Percentiles rank a stretch among this genome's conserved stretches.
Evolutionary conservation across 163 green algal genomes (phyloP).

Genomic region (Volvox carteri): DNA sequence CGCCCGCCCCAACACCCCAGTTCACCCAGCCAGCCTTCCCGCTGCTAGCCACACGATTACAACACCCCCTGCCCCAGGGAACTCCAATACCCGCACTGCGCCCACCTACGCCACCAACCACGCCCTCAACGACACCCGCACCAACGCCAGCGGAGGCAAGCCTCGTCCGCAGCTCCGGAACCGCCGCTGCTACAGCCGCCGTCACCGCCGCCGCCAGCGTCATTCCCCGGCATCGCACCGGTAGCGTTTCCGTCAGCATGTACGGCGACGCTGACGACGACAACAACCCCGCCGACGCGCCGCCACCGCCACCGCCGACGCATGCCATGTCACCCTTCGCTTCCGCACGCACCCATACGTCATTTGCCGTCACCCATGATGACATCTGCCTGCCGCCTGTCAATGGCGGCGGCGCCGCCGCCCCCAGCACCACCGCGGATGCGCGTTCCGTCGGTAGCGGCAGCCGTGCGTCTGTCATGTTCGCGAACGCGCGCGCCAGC

Average conservation of each 20-base stretch:
- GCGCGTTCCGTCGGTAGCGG: constrained; percentile 1
- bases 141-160: not conserved
- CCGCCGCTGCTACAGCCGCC: not conserved
- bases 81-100: not conserved
- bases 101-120: not conserved
- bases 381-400: no score
- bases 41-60: no score
- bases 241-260: not conserved
- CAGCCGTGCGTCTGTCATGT: not conserved
- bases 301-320: not conserved
- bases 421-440: not conserved
- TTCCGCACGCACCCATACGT: constrained; percentile 1
- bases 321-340: not conserved
- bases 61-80: no score
- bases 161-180: not conserved
- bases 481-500: not conserved
- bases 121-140: no score
- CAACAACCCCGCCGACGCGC: not conserved
- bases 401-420: no score
- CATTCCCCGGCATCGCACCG: not conserved
- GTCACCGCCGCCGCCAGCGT: not conserved
- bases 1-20: no score
- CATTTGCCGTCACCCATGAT: not conserved
- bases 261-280: not conserved
- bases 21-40: not conserved